A percentile compares a stretch with the other conserved stretches of the same genome.
Conservation (phyloP, 257 asterid genomes). For the Solanum lignicaule region DNA sequence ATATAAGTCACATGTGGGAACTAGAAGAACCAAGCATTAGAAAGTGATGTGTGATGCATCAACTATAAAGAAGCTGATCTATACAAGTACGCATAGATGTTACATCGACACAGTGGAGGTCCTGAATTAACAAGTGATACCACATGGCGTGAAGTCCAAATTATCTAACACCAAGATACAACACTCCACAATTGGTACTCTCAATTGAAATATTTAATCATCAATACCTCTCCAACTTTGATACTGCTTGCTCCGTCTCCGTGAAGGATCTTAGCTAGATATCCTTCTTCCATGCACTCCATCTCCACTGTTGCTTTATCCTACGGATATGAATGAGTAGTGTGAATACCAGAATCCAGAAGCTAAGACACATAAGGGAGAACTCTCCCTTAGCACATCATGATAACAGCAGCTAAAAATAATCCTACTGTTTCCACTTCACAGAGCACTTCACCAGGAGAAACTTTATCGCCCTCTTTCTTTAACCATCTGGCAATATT, state of each 20-base stretch:
- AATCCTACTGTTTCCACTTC: conserved; percentile 96
- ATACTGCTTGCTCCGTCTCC: conserved; percentile 93
- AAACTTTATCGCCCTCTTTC: conserved; percentile 94
- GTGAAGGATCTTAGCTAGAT: conserved; percentile 75
- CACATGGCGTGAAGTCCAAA: neutral
- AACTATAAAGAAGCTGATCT: neutral
- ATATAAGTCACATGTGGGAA: neutral
- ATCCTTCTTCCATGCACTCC: conserved; percentile 99
- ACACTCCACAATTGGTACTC: neutral
- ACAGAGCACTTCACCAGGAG: conserved; percentile 97
- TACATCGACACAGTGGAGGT: neutral
- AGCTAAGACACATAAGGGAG: neutral
- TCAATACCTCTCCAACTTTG: conserved; percentile 95
- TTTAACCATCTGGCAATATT: conserved; percentile 96
- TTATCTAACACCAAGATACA: conserved; percentile 1
- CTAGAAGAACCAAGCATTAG: neutral
- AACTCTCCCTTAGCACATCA: conserved; percentile 7
- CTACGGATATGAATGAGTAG: conserved; percentile 18
- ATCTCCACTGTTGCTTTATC: conserved; percentile 98
- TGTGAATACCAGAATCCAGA: neutral
- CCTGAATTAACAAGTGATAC: neutral
- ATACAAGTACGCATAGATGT: neutral
- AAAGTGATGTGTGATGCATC: neutral
- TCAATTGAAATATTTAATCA: neutral
- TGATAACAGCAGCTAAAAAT: neutral